A percentile compares a stretch with the other conserved stretches of the same genome.
phyloP scores from a whole-genome alignment of 768 basidiomycete genomes.

The Lyophyllum atratum region DNA sequence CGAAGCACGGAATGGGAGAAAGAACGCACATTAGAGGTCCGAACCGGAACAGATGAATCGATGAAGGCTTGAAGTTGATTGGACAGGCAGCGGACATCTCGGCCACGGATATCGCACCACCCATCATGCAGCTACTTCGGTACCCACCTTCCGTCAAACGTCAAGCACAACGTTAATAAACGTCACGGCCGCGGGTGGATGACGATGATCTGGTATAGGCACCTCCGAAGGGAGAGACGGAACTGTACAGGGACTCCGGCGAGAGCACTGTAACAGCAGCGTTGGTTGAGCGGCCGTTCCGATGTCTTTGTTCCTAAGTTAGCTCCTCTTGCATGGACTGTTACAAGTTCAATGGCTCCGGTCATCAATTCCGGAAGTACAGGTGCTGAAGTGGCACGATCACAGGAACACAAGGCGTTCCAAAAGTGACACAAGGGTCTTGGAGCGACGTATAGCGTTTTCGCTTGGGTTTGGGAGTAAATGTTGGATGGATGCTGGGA shows the following conservation, averaged over 20 bases:
- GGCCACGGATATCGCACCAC: background rate
- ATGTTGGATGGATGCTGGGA: background rate
- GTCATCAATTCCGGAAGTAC: background rate
- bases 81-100: background rate
- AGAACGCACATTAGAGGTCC: background rate
- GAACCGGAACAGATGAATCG: background rate
- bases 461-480: background rate
- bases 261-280: background rate
- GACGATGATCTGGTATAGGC: background rate
- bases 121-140: slow-evolving; percentile 6
- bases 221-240: background rate
- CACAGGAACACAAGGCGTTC: background rate
- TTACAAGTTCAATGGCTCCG: background rate
- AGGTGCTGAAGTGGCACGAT: background rate
- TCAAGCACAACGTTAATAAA: slow-evolving; percentile 1
- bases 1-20: background rate
- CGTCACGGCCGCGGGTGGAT: background rate
- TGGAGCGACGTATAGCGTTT: background rate
- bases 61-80: background rate
- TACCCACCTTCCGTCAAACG: background rate
- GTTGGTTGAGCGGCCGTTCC: background rate
- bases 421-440: background rate
- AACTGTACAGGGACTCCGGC: background rate
- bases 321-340: background rate
- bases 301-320: background rate